phyloP scores from a whole-genome alignment of 495 filamentous ascomycete genomes.

The Penicillium subrubescens region DNA sequence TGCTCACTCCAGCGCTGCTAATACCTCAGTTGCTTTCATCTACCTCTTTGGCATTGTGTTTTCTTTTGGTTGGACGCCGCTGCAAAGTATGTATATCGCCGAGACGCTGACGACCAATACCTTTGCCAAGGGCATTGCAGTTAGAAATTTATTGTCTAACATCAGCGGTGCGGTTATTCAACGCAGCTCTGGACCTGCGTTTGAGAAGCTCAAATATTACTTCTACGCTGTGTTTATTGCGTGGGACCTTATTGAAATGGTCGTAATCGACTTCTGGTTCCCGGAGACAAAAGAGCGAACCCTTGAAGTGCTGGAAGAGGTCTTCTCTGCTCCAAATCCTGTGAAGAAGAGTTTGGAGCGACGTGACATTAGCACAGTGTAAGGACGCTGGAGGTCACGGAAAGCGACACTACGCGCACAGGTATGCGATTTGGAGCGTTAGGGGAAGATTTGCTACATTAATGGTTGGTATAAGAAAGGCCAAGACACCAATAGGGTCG shows the following conservation, averaged over 20 bases:
- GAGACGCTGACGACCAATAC: conserved; percentile 60
- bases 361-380: conserved; percentile 9
- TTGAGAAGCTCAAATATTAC: conserved; percentile 63
- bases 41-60: conserved; percentile 66
- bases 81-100: conserved; percentile 66
- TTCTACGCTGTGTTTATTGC: conserved; percentile 65
- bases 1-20: conserved; percentile 48
- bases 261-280: conserved; percentile 64
- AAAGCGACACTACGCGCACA: not conserved
- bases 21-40: conserved; percentile 61
- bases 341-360: conserved; percentile 50
- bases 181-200: conserved; percentile 56
- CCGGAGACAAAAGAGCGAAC: conserved; percentile 68
- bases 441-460: not conserved
- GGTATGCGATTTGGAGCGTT: too few relatives aligned
- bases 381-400: conserved; percentile 7
- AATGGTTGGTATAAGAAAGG: not conserved
- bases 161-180: conserved; percentile 50
- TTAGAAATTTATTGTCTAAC: conserved; percentile 51
- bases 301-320: conserved; percentile 67
- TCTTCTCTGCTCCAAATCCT: conserved; percentile 61
- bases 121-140: conserved; percentile 63
- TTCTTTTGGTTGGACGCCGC: conserved; percentile 64
- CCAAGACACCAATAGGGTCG: not conserved
- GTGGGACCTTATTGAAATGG: conserved; percentile 56